Conservation (phyloP, 2,329 filamentous ascomycete species). For the Xylariales sp. region DNA sequence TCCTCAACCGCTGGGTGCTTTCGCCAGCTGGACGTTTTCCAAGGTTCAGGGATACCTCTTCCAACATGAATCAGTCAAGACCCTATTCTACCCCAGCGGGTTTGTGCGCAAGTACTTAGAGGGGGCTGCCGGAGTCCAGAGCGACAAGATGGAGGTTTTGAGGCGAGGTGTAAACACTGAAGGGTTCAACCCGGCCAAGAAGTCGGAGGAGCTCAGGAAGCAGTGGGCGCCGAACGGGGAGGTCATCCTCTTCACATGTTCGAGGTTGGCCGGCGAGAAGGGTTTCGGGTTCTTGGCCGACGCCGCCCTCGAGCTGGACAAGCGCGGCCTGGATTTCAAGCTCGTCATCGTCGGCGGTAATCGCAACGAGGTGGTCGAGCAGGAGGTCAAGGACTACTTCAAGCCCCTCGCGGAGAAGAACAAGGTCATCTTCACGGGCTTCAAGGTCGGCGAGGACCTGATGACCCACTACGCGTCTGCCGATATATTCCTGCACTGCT, state of each 20-base stretch:
- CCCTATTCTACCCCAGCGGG: conserved; percentile 64
- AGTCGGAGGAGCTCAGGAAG: conserved; percentile 46
- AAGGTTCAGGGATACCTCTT: conserved; percentile 65
- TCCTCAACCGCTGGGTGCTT: conserved; percentile 53
- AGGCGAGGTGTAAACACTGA: conserved; percentile 62
- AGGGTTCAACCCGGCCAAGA: conserved; percentile 51
- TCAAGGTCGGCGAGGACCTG: conserved; percentile 54
- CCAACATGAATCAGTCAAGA: conserved; percentile 54
- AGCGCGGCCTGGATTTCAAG: conserved; percentile 54
- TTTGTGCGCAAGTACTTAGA: conserved; percentile 60
- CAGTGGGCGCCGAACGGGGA: conserved; percentile 58
- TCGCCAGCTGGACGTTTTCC: conserved; percentile 59
- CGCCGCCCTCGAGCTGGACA: conserved; percentile 49
- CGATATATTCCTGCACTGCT: conserved; percentile 69
- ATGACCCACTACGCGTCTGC: conserved; percentile 64
- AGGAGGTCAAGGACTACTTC: conserved; percentile 58
- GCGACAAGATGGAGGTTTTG: conserved; percentile 54
- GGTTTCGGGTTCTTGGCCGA: conserved; percentile 64
- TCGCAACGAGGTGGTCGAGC: conserved; percentile 57
- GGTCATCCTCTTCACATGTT: conserved; percentile 62
- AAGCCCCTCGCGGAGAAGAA: conserved; percentile 39
- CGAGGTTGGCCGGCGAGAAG: conserved; percentile 65
- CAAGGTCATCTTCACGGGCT: conserved; percentile 62
- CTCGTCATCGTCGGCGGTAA: conserved; percentile 67
- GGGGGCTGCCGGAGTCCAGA: conserved; percentile 45